Percentiles rank a stretch among this genome's conserved stretches.
phyloP scores from a whole-genome alignment of 2,329 filamentous ascomycete species.

The Trichoderma sp. region DNA sequence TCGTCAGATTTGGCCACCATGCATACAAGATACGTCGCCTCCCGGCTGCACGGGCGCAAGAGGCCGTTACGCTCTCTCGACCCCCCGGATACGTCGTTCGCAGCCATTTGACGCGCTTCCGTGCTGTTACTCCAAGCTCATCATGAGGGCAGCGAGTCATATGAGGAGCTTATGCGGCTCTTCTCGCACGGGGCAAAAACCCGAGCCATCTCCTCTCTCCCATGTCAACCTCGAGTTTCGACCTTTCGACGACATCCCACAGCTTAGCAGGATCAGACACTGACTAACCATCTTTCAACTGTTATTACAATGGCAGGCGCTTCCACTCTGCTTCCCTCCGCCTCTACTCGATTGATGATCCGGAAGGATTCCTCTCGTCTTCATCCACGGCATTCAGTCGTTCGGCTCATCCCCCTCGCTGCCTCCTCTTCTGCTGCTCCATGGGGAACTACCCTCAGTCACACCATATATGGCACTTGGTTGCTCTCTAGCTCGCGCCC shows the following conservation, averaged over 20 bases:
- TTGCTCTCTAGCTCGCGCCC: slow-evolving; percentile 45
- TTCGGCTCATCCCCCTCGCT: slow-evolving; percentile 34
- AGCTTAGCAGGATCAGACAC: no score
- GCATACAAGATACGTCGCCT: not conserved
- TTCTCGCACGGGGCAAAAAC: not conserved
- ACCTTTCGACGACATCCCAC: not conserved
- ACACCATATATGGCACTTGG: slow-evolving; percentile 54
- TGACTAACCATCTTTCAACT: not conserved
- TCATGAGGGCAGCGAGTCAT: not conserved
- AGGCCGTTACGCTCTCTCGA: not conserved
- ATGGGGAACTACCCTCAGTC: slow-evolving; percentile 58
- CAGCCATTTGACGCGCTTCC: not conserved
- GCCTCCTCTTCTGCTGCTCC: slow-evolving; percentile 51
- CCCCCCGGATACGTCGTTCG: not conserved
- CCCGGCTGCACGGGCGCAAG: not conserved
- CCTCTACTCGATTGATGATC: slow-evolving; percentile 18
- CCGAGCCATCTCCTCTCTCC: not conserved
- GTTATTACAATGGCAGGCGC: not conserved
- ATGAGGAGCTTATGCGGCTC: not conserved
- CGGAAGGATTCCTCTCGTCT: slow-evolving; percentile 17
- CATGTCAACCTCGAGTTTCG: not conserved
- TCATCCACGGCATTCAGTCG: slow-evolving; percentile 18
- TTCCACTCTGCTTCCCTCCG: not conserved
- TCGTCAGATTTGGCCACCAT: not conserved
- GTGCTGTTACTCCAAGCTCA: not conserved